A percentile compares a stretch with the other conserved stretches of the same genome.
Conservation (phyloP, 2,329 filamentous ascomycete genomes). For the Ilyonectria destructans region DNA sequence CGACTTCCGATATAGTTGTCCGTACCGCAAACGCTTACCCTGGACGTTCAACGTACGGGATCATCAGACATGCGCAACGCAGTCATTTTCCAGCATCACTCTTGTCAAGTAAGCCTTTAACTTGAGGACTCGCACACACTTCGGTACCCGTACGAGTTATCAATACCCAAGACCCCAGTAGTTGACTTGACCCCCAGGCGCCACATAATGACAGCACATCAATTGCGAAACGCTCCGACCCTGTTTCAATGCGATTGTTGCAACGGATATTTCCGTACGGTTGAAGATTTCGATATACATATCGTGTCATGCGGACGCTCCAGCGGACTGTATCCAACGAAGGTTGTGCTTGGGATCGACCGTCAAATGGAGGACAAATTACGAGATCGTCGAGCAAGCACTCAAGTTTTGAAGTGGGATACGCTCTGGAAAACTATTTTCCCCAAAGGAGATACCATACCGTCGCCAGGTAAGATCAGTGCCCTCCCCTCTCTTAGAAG, state of each 20-base stretch:
- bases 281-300: neutral
- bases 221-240: neutral
- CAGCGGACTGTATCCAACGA: neutral
- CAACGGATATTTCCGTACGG: neutral
- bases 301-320: neutral
- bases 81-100: slow-evolving; percentile 3
- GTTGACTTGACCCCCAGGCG: neutral
- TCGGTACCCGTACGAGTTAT: neutral
- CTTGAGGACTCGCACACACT: neutral
- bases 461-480: neutral
- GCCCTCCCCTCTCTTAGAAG: neutral
- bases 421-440: slow-evolving; percentile 4
- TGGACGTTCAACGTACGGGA: slow-evolving; percentile 12
- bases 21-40: slow-evolving; percentile 18
- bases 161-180: neutral
- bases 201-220: neutral
- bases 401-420: neutral
- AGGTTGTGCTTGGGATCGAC: neutral
- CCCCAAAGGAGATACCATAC: neutral
- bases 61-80: slow-evolving; percentile 13
- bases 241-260: neutral
- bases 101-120: slow-evolving; percentile 16
- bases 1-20: neutral
- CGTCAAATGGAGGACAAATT: neutral
- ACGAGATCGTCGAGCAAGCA: neutral